Evolutionary conservation across 2,329 filamentous ascomycete species (phyloP), one percentile per base, ranked within the genome.

Genomic region (Nemania bipapillata): DNA sequence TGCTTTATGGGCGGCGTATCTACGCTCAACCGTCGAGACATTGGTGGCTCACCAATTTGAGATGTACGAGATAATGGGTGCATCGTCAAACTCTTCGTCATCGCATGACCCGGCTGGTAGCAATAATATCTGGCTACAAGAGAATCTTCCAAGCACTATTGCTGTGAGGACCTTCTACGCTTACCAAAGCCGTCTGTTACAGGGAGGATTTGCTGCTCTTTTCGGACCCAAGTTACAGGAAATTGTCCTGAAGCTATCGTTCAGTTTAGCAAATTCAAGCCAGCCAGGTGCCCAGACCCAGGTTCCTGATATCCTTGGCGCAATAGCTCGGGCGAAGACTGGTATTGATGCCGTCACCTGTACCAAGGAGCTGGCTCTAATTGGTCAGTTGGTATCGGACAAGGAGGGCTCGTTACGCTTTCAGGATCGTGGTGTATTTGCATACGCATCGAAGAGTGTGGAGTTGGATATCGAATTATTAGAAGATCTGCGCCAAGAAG

Each of bases 151-250:
- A 49, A 86, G 83, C 66, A 85, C 83, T 54, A 81, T 84, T 6
- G 85, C 83, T 12, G 82, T 87, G 1, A 80, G 84, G 1, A 82
- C 82, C 24, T 86, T 87, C 66, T 86, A 87, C 69, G 80, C 82
- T 47, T 86, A 86, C 71, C 85, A 87, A 72, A 84, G 82, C 8
- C 80, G 85, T 1, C 78, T 86, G 1, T 77, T 87, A 2, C 84
- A 86, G 65, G 80, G 80, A 6, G 85, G 85, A 0, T 86, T 87
- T 65, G 80, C 83, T 0, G 81, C 83, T 0, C 76, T 87, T 0
- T 87, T 86, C 40, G 85, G 85, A 0, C 78, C 83, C 7, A 86
- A 85, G 73, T 75, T 86, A 4, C 84, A 87, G 64, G 84, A 86
- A 64, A 79, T 87, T 0, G 84, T 86, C 1, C 79, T 87, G 17